Conservation (phyloP, 768 basidiomycete species). For the Hypsizygus marmoreus region DNA sequence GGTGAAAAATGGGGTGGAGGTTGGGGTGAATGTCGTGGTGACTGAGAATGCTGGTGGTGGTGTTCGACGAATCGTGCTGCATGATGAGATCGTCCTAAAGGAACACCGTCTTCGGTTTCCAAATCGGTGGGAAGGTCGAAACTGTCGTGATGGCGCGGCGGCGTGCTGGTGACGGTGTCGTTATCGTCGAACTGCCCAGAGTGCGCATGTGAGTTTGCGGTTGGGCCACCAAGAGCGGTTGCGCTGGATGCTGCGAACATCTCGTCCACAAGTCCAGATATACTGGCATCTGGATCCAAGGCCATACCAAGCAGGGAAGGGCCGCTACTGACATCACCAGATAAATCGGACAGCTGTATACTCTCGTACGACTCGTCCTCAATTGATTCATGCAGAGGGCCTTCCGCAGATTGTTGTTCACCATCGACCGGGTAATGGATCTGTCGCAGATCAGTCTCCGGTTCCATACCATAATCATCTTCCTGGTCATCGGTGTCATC, state of each 20-base stretch:
- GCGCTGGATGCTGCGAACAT: slow-evolving; percentile 54
- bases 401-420: slow-evolving; percentile 35
- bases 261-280: slow-evolving; percentile 72
- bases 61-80: slow-evolving; percentile 51
- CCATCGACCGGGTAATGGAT: slow-evolving; percentile 40
- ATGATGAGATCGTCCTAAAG: slow-evolving; percentile 66
- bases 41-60: slow-evolving; percentile 35
- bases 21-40: slow-evolving; percentile 35
- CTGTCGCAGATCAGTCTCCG: slow-evolving; percentile 36
- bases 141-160: slow-evolving; percentile 36
- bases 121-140: slow-evolving; percentile 50
- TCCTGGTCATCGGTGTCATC: slow-evolving; percentile 26
- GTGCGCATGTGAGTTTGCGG: neutral
- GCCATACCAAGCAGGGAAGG: slow-evolving; percentile 32
- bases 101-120: slow-evolving; percentile 66
- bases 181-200: neutral
- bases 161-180: slow-evolving; percentile 32
- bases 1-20: slow-evolving; percentile 34
- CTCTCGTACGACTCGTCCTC: slow-evolving; percentile 46
- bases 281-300: slow-evolving; percentile 55
- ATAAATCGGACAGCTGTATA: slow-evolving; percentile 43
- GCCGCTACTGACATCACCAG: slow-evolving; percentile 28
- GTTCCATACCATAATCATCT: slow-evolving; percentile 25
- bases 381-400: slow-evolving; percentile 19
- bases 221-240: slow-evolving; percentile 20